Evolutionary conservation across 1,284 basidiomycete species (phyloP), one percentile per base, ranked within the genome.

Genomic region (Amylostereum chailletii): DNA sequence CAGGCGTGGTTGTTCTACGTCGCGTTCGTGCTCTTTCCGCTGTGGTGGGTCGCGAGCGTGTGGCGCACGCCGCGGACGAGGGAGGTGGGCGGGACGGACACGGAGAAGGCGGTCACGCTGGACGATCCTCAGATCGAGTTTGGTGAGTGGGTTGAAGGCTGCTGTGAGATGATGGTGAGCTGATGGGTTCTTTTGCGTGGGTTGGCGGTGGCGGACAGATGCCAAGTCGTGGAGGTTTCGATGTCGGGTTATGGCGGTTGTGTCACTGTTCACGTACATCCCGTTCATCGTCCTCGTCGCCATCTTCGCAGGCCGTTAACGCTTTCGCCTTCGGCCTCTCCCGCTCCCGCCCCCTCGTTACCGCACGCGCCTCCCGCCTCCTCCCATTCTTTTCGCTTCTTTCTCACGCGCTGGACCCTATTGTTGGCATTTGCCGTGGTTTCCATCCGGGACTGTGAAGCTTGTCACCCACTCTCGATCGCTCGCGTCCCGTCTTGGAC

Each of bases 41-140:
- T 85, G 9, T 88, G 86, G 86, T 89, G 85, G 83, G 57, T 79
- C 51, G 83, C 79, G n/a, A 72, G 75, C 8, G 69, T 86, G 54
- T 69, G 78, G 57, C 68, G 68, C 30, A 75, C 81, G 34, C 83
- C 81, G 9, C 66, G 63, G 57, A 89, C 84, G 42, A 70, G 85
- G 55, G 70, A 70, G 39, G 71, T 83, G 32, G 82, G 79, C 29
- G 78, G 70, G 34, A 68, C 69, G 40, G 77, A 79, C 53, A 70
- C 70, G 46, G 85, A 86, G 66, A 86, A 86, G 60, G 81, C 76
- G 8, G 83, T 88, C 6, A 68, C 80, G 26, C 66, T 88, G 41
- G 86, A 88, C 58, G 85, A 88, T 64, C 85, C 85, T 27, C 84
- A 87, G 59, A 75, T 87, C 48, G 85, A 88, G 60, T 74, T 76